phyloP scores from a whole-genome alignment of 257 asterid species.

The Ligustrum vulgare region DNA sequence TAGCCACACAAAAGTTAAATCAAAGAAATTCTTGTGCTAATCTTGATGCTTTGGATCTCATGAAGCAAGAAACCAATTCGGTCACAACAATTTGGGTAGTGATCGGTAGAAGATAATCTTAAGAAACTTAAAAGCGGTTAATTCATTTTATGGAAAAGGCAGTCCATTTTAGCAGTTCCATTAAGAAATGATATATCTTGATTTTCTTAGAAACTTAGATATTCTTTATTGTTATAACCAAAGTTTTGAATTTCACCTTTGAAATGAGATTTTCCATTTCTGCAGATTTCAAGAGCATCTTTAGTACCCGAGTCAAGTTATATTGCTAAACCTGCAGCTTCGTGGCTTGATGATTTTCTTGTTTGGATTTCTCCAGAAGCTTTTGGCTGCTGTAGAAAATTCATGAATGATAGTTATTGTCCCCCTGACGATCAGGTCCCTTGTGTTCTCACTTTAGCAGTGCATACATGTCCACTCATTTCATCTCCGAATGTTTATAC shows the following conservation, averaged over 20 bases:
- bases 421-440: conserved; percentile 94
- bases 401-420: conserved; percentile 76
- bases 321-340: conserved; percentile 98
- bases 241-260: neutral
- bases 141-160: no score
- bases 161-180: neutral
- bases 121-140: no score
- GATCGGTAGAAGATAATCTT: no score
- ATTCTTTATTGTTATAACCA: neutral
- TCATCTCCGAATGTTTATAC: neutral
- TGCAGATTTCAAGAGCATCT: conserved; percentile 93
- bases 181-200: neutral
- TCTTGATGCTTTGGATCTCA: neutral
- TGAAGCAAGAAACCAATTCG: neutral
- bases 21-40: no score
- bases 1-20: no score
- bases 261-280: conserved; percentile 14
- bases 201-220: neutral
- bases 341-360: conserved; percentile 98
- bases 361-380: conserved; percentile 99
- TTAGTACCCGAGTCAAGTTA: conserved; percentile 84
- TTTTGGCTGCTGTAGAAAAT: conserved; percentile 95
- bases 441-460: neutral
- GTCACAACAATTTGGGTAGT: neutral
- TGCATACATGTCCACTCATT: conserved; percentile 11